Conservation (phyloP, 352 stramenopile genomes). For the Blastocystis sp. region DNA sequence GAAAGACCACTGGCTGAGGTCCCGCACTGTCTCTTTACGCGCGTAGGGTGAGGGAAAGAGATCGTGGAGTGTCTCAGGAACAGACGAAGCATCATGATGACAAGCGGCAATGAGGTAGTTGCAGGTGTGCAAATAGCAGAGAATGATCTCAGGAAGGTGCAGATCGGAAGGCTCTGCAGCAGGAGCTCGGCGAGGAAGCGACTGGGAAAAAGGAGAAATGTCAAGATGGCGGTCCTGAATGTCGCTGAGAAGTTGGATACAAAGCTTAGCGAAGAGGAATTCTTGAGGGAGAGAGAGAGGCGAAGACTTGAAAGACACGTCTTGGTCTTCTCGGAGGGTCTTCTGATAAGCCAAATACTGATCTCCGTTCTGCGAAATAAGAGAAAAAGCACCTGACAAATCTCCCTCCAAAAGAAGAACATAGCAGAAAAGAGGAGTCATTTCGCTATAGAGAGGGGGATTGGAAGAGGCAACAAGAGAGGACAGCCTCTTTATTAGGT, state of each 20-base stretch:
- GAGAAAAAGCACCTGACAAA: background rate
- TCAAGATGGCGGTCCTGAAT: background rate
- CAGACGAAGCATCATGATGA: background rate
- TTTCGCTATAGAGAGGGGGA: background rate
- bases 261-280: constrained; percentile 12
- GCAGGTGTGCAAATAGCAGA: background rate
- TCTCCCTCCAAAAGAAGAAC: background rate
- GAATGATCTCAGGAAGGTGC: background rate
- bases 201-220: background rate
- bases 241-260: constrained; percentile 33
- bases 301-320: background rate
- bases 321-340: background rate
- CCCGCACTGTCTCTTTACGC: background rate
- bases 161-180: background rate
- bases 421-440: constrained; percentile 17
- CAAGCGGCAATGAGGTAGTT: background rate
- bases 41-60: constrained; percentile 11
- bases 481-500: background rate
- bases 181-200: background rate
- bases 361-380: background rate
- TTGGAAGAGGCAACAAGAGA: background rate
- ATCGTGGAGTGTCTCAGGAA: background rate
- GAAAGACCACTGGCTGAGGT: background rate
- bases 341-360: background rate
- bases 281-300: constrained; percentile 9